Base-by-base conservation (phyloP, 345 rosid species). In the Brassica nigra region DNA sequence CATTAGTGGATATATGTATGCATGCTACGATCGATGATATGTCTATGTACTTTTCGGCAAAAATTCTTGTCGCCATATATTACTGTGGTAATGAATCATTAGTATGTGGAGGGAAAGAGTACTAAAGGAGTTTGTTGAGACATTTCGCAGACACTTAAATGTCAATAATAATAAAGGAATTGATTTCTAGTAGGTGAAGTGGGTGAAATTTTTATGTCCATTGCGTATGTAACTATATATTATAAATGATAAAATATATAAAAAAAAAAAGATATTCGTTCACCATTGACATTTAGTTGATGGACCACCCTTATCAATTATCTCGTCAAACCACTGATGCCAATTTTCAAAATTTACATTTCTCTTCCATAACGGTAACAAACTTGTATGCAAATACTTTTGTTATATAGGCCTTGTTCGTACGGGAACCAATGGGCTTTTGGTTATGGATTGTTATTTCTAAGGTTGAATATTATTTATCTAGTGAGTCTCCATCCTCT, bases 141-240 rank as follows among this genome's bases (percentile, higher is more conserved):
- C 67, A 72, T 65, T 55, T 58, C 37, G 8, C 36, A 37, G 62
- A 52, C 30, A 64, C 30, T 64, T 36, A 71, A 71, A 65, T 78
- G 72, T 71, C 47, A 55, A 55, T 63, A 36, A 70, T 39, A 34
- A 23, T 77, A 70, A 70, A 62, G 36, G 44, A 33, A 37, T 29
- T 30, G 73, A 71, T 66, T 73, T 78, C 62, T 14, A 29, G 82
- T 66, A 73, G 82, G 82, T 78, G 73, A 73, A 73, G 77, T 73
- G 77, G 82, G 82, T 66, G 82, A 73, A 73, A 30, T 8, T n/a
- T 73, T 14, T 55, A 71, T 78, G 30, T 58, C 23, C 62, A 57
- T 2, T 14, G 33, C 47, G n/a, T 72, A 55, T 63, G 16, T 23
- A 63, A 63, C 5, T 14, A 31, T 63, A 30, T 14, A 62, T n/a